Conservation (phyloP, 169 alveolate genomes). For the Theileria annulata region DNA sequence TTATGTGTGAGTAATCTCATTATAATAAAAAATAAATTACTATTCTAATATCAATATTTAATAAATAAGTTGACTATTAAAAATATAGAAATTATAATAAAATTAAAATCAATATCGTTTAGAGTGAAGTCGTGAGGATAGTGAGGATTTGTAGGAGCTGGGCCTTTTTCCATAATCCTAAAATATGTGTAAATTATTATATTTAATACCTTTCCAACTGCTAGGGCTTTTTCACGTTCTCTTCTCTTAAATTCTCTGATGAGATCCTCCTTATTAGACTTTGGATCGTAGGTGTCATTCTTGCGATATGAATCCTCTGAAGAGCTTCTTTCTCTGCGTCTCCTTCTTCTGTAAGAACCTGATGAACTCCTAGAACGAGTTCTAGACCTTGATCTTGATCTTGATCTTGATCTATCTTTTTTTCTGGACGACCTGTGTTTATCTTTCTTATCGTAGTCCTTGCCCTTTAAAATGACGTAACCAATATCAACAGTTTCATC, state of each 20-base stretch:
- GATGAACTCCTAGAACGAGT: conserved; percentile 38
- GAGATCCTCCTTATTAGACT: conserved; percentile 64
- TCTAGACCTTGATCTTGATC: conserved; percentile 1
- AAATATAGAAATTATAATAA: background rate
- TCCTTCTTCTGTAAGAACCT: conserved; percentile 21
- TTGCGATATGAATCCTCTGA: conserved; percentile 14
- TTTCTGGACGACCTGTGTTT: conserved; percentile 17
- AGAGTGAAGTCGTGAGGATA: conserved; percentile 66
- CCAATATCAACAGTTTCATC: conserved; percentile 71
- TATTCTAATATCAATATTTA: background rate
- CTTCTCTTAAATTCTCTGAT: conserved; percentile 67
- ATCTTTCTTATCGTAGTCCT: conserved; percentile 30
- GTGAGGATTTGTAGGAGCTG: conserved; percentile 74
- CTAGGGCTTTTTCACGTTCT: conserved; percentile 74
- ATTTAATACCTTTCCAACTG: conserved; percentile 69
- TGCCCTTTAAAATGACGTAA: conserved; percentile 55
- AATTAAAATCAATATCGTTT: conserved; percentile 31
- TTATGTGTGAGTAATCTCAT: conserved; percentile 79
- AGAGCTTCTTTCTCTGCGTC: conserved; percentile 8
- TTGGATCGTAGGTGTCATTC: conserved; percentile 32
- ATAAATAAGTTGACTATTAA: background rate
- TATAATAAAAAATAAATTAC: conserved; percentile 10
- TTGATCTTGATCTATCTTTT: conserved; percentile 30
- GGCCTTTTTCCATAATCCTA: conserved; percentile 78
- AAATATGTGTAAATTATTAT: background rate